Evolutionary conservation across 2,329 filamentous ascomycete species (phyloP).

Genomic region (Leptographium flavum): DNA sequence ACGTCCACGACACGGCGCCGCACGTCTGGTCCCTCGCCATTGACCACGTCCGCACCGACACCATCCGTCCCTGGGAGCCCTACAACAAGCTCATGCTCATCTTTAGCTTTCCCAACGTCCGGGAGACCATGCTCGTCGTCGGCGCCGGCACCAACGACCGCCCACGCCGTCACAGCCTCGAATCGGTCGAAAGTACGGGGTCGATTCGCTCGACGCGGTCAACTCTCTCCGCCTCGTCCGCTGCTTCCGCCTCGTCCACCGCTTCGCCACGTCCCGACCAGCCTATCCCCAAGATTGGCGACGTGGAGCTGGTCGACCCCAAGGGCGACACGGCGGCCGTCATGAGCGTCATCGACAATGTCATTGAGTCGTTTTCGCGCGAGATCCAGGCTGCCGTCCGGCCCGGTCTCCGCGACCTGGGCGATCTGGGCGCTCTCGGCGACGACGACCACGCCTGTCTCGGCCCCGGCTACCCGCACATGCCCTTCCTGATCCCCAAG

Average conservation of each 20-base stretch:
- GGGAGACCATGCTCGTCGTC: conserved; percentile 24
- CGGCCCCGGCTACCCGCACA: conserved; percentile 2
- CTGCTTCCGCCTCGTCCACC: not conserved
- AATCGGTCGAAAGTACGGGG: conserved; percentile 6
- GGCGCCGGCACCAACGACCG: conserved; percentile 5
- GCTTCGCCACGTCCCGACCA: not conserved
- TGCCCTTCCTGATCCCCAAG: conserved; percentile 12
- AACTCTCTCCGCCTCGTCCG: not conserved
- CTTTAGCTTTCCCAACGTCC: conserved; percentile 23
- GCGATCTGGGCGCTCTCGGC: too few relatives aligned
- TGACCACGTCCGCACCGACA: conserved; percentile 28
- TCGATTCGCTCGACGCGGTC: not conserved
- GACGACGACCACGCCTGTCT: too few relatives aligned
- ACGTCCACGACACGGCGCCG: conserved; percentile 20
- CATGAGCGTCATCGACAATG: conserved; percentile 12
- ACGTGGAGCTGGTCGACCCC: conserved; percentile 19
- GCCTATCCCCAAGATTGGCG: conserved; percentile 8
- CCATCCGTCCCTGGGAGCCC: conserved; percentile 33
- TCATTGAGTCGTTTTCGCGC: conserved; percentile 13
- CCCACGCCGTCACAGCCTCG: conserved; percentile 4
- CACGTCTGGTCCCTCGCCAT: conserved; percentile 25
- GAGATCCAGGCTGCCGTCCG: conserved; percentile 9
- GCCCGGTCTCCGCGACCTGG: conserved; percentile 1
- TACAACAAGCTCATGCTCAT: conserved; percentile 35
- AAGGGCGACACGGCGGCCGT: conserved; percentile 11